Conservation (phyloP, 108 stramenopile species). For the Schizochytrium sp. region DNA sequence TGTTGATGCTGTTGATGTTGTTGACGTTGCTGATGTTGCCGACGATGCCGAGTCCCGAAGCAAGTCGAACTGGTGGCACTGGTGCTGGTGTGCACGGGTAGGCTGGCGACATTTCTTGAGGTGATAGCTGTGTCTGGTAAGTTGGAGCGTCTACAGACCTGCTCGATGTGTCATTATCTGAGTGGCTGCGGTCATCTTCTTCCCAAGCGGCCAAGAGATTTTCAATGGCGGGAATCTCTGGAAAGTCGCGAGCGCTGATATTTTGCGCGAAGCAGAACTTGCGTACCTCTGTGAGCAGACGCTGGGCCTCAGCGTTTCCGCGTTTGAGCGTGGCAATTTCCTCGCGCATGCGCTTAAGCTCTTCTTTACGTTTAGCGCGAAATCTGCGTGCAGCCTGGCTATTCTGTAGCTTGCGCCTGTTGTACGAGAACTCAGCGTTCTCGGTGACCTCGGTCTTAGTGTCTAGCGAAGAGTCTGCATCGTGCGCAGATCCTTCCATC, state of each 20-base stretch:
- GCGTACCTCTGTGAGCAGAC: conserved; percentile 4
- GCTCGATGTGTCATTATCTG: neutral
- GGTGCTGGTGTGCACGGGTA: neutral
- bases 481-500: neutral
- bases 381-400: conserved; percentile 30
- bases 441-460: neutral
- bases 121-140: neutral
- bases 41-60: neutral
- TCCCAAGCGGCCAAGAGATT: neutral
- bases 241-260: neutral
- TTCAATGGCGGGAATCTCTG: neutral
- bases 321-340: conserved; percentile 29
- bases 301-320: neutral
- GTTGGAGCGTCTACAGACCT: neutral
- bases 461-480: too few species aligned
- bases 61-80: neutral
- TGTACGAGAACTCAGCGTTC: neutral
- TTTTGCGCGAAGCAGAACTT: conserved; percentile 7
- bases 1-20: conserved; percentile 23
- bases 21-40: neutral
- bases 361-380: conserved; percentile 15
- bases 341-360: conserved; percentile 49
- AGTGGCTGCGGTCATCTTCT: conserved; percentile 27
- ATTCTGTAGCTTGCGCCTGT: conserved; percentile 33
- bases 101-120: neutral